Evolutionary conservation across 768 basidiomycete genomes (phyloP), one percentile per base, ranked within the genome.

Genomic region (Termitomyces sp.): DNA sequence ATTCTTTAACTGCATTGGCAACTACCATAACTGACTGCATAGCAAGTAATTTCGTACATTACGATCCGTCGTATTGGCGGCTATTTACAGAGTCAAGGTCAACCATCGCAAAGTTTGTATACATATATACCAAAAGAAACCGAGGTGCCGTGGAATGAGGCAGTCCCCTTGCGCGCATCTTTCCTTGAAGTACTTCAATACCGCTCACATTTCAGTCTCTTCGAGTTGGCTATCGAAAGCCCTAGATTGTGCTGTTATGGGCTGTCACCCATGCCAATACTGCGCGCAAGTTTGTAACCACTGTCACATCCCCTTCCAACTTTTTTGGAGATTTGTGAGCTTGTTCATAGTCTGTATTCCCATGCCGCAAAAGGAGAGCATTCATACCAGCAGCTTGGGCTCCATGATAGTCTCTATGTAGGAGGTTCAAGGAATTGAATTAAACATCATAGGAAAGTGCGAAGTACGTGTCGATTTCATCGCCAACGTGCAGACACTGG

Each of bases 401-500:
- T 31, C 66, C 66, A 46, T 59, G 18, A 51, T 64, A 67, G 50
- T 67, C 66, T 33, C 66, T 67, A 33, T 18, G 33, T 13, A 30
- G 15, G 24, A 39, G 9, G 31, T 39, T 51, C 24, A 41, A 22
- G 8, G 5, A 39, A 39, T 2, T 13, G 9, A 45, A 41, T 1
- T 4, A 42, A 30, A 24, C 12, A 7, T 13, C 0, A 12, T 54
- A 24, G 4, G 47, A 33, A 18, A n/a, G 45, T 62, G 11, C 31
- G 6, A 62, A 81, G 61, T 63, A 90, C 91, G 81, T 79, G 51
- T 76, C 67, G 33, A 90, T 67, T 61, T 92, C 89, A 67, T 93
- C 91, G 0, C 91, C 91, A 42, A 93, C 80, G 62, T 93, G 91
- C 20, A 92, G 66, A 37, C 79, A 80, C 64, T 88, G 76, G 30